phyloP scores from a whole-genome alignment of 2,329 filamentous ascomycete genomes.

The Ampelomyces quisqualis region DNA sequence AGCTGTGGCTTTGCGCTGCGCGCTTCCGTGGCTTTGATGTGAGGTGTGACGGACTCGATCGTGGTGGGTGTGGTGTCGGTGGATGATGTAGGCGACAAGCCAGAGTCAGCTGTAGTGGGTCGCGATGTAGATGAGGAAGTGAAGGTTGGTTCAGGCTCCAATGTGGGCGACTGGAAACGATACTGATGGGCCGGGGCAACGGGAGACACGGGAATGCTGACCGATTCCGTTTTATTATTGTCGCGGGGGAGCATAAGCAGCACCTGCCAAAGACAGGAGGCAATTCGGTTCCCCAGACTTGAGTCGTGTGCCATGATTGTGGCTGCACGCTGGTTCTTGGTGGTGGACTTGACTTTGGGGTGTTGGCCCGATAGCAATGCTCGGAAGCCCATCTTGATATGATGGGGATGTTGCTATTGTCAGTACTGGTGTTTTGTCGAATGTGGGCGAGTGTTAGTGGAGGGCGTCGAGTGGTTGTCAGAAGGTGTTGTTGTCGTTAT shows the following conservation, averaged over 20 bases:
- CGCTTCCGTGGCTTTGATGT: neutral
- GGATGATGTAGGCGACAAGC: neutral
- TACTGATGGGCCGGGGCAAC: neutral
- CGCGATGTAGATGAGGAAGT: neutral
- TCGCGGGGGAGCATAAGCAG: no score
- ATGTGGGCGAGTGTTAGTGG: neutral
- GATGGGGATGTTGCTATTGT: neutral
- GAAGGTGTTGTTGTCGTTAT: neutral
- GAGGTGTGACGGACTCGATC: neutral
- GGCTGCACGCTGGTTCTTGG: neutral
- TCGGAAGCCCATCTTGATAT: conserved; percentile 40
- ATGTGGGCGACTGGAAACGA: neutral
- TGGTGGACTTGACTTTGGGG: neutral
- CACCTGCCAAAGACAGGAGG: no score
- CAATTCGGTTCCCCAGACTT: neutral
- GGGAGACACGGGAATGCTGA: no score
- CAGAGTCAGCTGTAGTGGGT: conserved; percentile 3
- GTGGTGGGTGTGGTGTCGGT: no score
- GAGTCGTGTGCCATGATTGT: no score
- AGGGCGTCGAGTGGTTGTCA: neutral
- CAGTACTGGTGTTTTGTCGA: no score
- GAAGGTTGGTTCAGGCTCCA: neutral
- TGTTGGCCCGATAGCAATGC: neutral
- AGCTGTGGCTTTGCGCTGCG: neutral
- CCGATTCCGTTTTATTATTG: no score